Evolutionary conservation across 306 rosid species (phyloP).

Genomic region (Rosa rugosa): DNA sequence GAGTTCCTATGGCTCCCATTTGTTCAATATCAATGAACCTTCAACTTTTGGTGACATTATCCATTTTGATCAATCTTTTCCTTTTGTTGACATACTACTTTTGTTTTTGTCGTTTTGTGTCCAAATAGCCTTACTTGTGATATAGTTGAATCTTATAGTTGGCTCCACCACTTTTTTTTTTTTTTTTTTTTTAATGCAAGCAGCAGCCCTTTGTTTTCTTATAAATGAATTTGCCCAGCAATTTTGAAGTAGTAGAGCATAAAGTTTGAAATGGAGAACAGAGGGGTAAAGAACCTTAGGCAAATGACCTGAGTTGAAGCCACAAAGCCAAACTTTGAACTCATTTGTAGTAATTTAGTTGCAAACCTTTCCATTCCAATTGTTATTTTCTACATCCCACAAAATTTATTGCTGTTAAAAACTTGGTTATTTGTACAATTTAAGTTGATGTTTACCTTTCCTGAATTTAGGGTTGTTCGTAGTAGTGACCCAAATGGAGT

Average conservation of each 20-base stretch:
- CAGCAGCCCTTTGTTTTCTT: background rate
- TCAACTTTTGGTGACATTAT: background rate
- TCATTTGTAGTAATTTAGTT: background rate
- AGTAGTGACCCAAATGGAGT: conserved; percentile 46
- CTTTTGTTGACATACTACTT: background rate
- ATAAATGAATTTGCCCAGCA: background rate
- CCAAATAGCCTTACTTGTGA: background rate
- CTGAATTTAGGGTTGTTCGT: conserved; percentile 30
- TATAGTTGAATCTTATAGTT: background rate
- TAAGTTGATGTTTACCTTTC: conserved; percentile 5
- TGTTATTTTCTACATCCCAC: background rate
- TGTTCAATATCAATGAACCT: background rate
- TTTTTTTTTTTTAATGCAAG: background rate
- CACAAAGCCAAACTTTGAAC: background rate
- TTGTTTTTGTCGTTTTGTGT: background rate
- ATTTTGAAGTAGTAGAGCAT: background rate
- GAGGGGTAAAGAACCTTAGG: background rate
- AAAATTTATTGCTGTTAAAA: background rate
- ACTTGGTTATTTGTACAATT: conserved; percentile 11
- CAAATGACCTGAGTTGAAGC: background rate
- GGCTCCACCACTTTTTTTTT: background rate
- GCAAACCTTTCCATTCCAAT: background rate
- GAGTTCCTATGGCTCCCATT: background rate
- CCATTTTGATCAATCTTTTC: background rate
- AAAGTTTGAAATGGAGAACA: background rate